Conservation (phyloP, 768 basidiomycete genomes). For the Cystobasidium tubakii region DNA sequence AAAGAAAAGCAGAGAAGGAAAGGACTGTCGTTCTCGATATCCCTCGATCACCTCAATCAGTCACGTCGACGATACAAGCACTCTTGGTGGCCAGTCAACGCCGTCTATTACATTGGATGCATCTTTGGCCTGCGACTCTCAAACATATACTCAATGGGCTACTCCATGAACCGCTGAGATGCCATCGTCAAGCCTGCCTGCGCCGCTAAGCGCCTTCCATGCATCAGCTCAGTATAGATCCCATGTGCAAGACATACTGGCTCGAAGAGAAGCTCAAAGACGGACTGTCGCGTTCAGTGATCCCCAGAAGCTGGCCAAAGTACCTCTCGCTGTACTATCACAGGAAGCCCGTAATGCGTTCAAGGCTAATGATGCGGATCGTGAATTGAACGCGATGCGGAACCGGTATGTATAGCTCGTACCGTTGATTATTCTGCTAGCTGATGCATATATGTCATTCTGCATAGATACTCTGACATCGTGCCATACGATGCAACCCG, state of each 20-base stretch:
- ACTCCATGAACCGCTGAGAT: constrained; percentile 6
- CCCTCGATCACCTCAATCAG: neutral
- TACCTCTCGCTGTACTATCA: neutral
- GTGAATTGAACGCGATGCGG: neutral
- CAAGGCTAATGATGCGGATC: neutral
- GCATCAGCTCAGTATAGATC: neutral
- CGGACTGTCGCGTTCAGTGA: neutral
- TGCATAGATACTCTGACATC: constrained; percentile 60
- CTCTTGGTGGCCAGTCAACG: neutral
- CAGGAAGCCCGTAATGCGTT: constrained; percentile 5
- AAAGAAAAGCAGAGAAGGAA: neutral
- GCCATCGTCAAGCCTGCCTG: neutral
- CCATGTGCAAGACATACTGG: neutral
- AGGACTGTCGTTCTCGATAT: neutral
- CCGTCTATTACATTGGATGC: neutral
- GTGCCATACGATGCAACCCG: constrained; percentile 76
- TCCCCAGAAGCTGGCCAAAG: constrained; percentile 11
- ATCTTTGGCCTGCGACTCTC: too few species aligned
- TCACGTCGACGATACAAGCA: too few species aligned
- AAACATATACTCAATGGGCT: too few species aligned
- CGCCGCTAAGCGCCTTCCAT: neutral
- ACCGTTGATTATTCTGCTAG: neutral
- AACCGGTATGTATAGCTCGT: neutral
- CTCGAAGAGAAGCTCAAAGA: constrained; percentile 5
- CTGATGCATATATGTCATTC: neutral